A percentile compares a stretch with the other conserved stretches of the same genome.
phyloP scores from a whole-genome alignment of 176 grass and related monocot genomes.

The Raddia distichophylla region DNA sequence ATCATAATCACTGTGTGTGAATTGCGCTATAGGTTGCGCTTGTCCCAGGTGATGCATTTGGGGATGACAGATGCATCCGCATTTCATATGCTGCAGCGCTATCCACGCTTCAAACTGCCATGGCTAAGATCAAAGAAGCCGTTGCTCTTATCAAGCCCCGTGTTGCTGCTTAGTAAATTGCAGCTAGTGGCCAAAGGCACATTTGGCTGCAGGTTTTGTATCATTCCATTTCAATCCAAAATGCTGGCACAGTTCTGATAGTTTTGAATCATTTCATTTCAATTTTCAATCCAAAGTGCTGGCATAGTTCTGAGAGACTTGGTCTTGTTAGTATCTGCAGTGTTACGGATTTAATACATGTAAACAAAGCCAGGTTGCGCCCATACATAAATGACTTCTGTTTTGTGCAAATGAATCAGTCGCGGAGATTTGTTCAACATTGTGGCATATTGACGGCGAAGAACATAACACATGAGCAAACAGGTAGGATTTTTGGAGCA shows the following conservation, averaged over 20 bases:
- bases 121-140: constrained; percentile 62
- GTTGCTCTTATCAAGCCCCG: constrained; percentile 52
- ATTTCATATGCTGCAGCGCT: constrained; percentile 73
- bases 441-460: not conserved
- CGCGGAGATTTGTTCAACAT: not conserved
- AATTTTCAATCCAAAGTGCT: not conserved
- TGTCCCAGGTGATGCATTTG: constrained; percentile 72
- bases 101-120: constrained; percentile 56
- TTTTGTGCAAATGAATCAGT: not conserved
- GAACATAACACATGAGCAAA: not conserved
- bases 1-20: constrained; percentile 5
- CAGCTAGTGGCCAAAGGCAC: not conserved
- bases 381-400: not conserved
- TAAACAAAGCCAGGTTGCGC: not conserved
- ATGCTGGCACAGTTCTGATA: not conserved
- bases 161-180: constrained; percentile 46
- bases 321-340: not conserved
- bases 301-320: not conserved
- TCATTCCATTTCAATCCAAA: not conserved
- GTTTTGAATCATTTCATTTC: not conserved
- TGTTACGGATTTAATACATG: not conserved
- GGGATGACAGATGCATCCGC: constrained; percentile 64
- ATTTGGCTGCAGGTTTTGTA: not conserved
- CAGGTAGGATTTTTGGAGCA: not conserved
- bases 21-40: constrained; percentile 58